Evolutionary conservation across 2,329 filamentous ascomycete species (phyloP), one percentile per base, ranked within the genome.

Genomic region (Thielaviopsis cerberus): DNA sequence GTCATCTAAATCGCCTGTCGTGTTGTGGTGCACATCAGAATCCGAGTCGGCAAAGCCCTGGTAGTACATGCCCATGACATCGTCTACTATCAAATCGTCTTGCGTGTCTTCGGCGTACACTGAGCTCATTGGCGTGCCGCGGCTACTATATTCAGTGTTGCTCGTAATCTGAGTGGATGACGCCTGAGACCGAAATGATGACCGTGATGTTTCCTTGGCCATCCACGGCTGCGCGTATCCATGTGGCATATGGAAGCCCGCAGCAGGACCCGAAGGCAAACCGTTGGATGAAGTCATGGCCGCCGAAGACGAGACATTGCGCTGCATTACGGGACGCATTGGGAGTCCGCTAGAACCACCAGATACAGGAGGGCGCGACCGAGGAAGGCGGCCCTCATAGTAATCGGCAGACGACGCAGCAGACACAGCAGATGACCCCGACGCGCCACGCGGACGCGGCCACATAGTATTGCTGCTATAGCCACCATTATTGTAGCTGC

Each of bases 101-200:
- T 78, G 74, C 17, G 72, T 69, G 45, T 67, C 69, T 62, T 72
- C 69, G 57, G 66, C 50, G 62, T 74, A 73, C 69, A 76, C 76
- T 62, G 74, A 92, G 71, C 72, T 85, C 57, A 83, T 76, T 1
- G 86, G 89, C 72, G 86, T 94, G 61, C 81, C 80, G 64, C 86
- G 76, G 66, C 89, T 95, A 68, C 87, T 94, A 61, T 87, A 78
- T 66, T 91, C 87, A 1, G 88, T 94, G n/a, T 83, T 81, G 4
- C 69, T 63, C 1, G 76, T 78, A 24, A 84, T 89, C 30, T 76
- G 76, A 25, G 72, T 71, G 4, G 77, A 77, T 2, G 77, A 80
- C 37, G 72, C 67, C 61, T 80, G 77, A 15, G 78, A 80, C 58
- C 77, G 75, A 64, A 74, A 77, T 67, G 77, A 81, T 0, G 75